These are phyloP conservation scores for Pseudomonodictys pantanalensis DNA, from an alignment of 495 filamentous ascomycete genomes.

Conservation along the genomic window DNA sequence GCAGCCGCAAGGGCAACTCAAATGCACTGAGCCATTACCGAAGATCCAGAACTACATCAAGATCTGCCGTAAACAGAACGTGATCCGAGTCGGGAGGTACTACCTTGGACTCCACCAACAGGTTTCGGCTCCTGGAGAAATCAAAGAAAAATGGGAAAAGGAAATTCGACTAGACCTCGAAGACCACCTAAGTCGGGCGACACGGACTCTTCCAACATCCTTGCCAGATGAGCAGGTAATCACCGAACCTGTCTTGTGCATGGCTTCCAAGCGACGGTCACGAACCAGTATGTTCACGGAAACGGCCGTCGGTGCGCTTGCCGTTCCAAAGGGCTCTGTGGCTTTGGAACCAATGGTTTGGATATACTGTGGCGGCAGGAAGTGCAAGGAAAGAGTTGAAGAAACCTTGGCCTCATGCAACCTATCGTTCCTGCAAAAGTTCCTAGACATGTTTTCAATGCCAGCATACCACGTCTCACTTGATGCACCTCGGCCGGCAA, in stretches of 20 bases:
- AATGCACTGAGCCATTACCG: background rate
- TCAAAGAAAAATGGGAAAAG: background rate
- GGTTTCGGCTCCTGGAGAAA: background rate
- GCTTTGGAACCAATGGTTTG: background rate
- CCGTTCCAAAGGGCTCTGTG: background rate
- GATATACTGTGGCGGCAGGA: background rate
- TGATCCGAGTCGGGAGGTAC: background rate
- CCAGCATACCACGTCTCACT: background rate
- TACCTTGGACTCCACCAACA: background rate
- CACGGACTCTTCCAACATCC: background rate
- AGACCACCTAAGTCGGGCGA: background rate
- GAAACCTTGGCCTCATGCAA: background rate
- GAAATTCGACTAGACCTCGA: background rate
- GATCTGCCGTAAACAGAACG: background rate
- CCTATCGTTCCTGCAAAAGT: background rate
- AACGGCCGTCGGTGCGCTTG: background rate
- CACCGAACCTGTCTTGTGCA: background rate
- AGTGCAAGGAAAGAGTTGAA: background rate
- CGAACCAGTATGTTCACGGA: too few relatives aligned
- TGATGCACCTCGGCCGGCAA: background rate
- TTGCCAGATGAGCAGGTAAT: background rate
- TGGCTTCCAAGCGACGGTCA: too few relatives aligned
- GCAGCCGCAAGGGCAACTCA: too few relatives aligned
- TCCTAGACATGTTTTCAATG: background rate
- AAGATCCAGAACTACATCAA: background rate